Base-by-base conservation (phyloP, 768 basidiomycete species). In the Podaxis sp. region DNA sequence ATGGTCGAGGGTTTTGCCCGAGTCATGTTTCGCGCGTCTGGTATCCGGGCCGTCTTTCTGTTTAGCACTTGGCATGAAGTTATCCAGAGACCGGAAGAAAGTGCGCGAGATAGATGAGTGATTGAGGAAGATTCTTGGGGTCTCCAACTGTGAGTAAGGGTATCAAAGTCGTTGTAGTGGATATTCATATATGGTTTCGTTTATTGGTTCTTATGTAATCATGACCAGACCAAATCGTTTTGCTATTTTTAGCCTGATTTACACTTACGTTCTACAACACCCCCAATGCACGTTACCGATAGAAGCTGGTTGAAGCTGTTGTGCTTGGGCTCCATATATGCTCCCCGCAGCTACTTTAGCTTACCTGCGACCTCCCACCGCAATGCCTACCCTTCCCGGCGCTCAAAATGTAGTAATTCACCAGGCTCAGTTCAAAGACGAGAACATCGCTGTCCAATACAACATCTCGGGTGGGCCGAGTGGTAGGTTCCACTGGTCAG, bases 1-100 rank as follows among this genome's bases (percentile, higher is more conserved):
- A 13, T 62, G 53, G 20, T 62, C 53, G 33, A 62, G 40, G 53
- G 60, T 62, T 55, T 37, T 55, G 20, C 40, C 17, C 17, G 60
- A 17, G 17, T 56, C 44, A 55, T 37, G 41, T 54, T 26, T 55
- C 20, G 33, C 24, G 37, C 40, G 30, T 51, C 30, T 53, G 30
- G 51, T 44, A 53, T 46, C 22, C 20, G 44, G 50, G 24, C 8
- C 20, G 1, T 48, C 53, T 22, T 48, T 55, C 46, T 13, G 37
- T 41, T 37, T 55, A 36, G 49, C 20, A 37, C 17, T 12, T 8
- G 58, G 17, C 58, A 59, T 59, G 13, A 26, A 12, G 51, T n/a
- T 51, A 36, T 33, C n/a, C 36, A 49, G 44, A 22, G n/a, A 55
- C 13, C 2, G n/a, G 13, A 48, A 17, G 20, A 33, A 22, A 20